These are phyloP conservation scores for Camellia granthamiana DNA, from an alignment of 148 eudicot genomes.

Conservation along the genomic window DNA sequence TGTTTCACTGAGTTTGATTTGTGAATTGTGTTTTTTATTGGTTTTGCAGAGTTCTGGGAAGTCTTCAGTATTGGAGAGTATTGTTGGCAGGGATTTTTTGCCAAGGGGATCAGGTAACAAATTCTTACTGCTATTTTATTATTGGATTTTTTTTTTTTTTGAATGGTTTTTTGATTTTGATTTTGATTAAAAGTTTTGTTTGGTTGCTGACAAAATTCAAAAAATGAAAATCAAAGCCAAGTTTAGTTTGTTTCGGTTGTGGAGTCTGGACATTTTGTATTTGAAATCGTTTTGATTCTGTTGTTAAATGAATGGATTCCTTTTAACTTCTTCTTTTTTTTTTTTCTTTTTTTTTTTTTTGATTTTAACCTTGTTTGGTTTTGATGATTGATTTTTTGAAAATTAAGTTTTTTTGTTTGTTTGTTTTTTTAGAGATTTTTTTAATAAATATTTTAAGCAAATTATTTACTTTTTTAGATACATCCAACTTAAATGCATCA, in stretches of 20 bases:
- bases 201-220: not conserved
- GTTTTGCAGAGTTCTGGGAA: conserved; percentile 69
- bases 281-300: too few species aligned
- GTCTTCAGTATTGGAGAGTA: conserved; percentile 77
- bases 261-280: too few species aligned
- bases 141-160: not conserved
- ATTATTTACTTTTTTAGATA: too few species aligned
- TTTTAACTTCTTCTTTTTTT: too few species aligned
- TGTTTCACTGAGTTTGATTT: not conserved
- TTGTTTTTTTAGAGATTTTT: too few species aligned
- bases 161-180: not conserved
- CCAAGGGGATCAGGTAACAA: conserved; percentile 73
- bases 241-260: not conserved
- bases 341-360: too few species aligned
- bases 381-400: too few species aligned
- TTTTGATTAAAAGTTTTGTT: not conserved
- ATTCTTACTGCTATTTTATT: not conserved
- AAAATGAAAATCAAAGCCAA: not conserved
- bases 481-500: too few species aligned
- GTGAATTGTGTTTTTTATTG: not conserved
- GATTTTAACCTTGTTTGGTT: too few species aligned
- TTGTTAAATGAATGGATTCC: too few species aligned
- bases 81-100: conserved; percentile 75
- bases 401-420: too few species aligned
- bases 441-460: too few species aligned